A percentile compares a stretch with the other conserved stretches of the same genome.
These are phyloP conservation scores for Somion occarium DNA, from an alignment of 1,284 basidiomycete genomes.

Conservation along the genomic window DNA sequence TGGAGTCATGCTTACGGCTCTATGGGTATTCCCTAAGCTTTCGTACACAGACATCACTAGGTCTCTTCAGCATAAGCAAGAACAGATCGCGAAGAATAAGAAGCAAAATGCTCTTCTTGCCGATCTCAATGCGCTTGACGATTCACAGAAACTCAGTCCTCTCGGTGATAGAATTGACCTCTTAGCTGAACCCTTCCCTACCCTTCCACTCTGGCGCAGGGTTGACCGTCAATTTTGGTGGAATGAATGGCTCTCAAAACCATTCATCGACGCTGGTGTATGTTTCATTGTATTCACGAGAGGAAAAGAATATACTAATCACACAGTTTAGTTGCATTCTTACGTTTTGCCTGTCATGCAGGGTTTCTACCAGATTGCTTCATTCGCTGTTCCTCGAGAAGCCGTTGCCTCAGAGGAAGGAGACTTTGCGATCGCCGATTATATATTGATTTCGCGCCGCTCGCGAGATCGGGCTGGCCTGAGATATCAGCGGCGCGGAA, in stretches of 20 bases:
- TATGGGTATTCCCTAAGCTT: slow-evolving; percentile 1
- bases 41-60: slow-evolving; percentile 61
- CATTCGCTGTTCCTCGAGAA: slow-evolving; percentile 60
- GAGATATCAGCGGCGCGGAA: slow-evolving; percentile 92
- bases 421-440: slow-evolving; percentile 46
- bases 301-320: neutral
- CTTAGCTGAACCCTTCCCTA: slow-evolving; percentile 62
- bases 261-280: slow-evolving; percentile 74
- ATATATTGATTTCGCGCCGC: slow-evolving; percentile 77
- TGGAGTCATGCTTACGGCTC: neutral
- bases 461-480: slow-evolving; percentile 91
- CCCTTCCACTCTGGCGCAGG: slow-evolving; percentile 78
- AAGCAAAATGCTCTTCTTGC: slow-evolving; percentile 52
- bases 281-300: slow-evolving; percentile 16
- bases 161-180: slow-evolving; percentile 44
- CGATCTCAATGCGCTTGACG: slow-evolving; percentile 45
- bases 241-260: slow-evolving; percentile 79
- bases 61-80: slow-evolving; percentile 75
- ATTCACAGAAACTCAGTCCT: slow-evolving; percentile 17
- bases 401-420: slow-evolving; percentile 43
- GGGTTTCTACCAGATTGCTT: slow-evolving; percentile 76
- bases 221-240: slow-evolving; percentile 87
- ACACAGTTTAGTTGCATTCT: slow-evolving; percentile 54
- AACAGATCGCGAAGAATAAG: slow-evolving; percentile 50
- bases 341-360: slow-evolving; percentile 88